Base-by-base conservation (phyloP, 768 basidiomycete species). In the Leccinum arenicola region DNA sequence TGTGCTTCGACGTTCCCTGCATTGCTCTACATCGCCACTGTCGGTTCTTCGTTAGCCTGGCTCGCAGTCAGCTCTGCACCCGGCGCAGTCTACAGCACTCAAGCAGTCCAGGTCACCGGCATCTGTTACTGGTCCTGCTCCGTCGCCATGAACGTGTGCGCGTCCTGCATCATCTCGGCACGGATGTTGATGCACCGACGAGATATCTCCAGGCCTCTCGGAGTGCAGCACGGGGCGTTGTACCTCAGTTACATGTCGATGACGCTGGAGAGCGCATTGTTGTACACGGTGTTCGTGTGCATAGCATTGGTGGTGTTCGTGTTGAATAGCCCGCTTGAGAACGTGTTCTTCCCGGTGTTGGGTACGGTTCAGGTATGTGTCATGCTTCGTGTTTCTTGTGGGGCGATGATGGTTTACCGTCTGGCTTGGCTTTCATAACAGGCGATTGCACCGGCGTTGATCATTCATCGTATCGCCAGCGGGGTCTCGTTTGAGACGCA, bases 241-340 rank as follows among this genome's bases (percentile, higher is more conserved):
- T 68, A 70, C 36, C 48, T 69, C 38, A 31, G 58, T 2, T 69
- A 65, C n/a, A 65, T 70, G 66, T 58, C 66, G 1, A 65, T 69
- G 68, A 65, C 66, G 21, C 63, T 69, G 48, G 68, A 69, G 56
- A 68, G 68, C 56, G 68, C 68, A 0, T 0, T 56, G 50, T 31
- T 69, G 33, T 69, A 69, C 23, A 62, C 68, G 0, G 31, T 29
- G 19, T 63, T 61, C 6, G 60, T 17, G 14, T 35, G 68, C 23
- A 11, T 63, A 2, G 58, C 61, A 1, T 10, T 70, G 43, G 31
- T 60, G 1, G 57, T 60, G 12, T 68, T 70, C 14, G 17, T 36
- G 49, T 7, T 53, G 19, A 68, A 69, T 40, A 68, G 66, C 15
- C 68, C 68, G 15, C 63, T 70, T 43, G 56, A 55, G 51, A 68